Base-by-base conservation (phyloP, 441 rosid genomes). In the Francoa sonchifolia region DNA sequence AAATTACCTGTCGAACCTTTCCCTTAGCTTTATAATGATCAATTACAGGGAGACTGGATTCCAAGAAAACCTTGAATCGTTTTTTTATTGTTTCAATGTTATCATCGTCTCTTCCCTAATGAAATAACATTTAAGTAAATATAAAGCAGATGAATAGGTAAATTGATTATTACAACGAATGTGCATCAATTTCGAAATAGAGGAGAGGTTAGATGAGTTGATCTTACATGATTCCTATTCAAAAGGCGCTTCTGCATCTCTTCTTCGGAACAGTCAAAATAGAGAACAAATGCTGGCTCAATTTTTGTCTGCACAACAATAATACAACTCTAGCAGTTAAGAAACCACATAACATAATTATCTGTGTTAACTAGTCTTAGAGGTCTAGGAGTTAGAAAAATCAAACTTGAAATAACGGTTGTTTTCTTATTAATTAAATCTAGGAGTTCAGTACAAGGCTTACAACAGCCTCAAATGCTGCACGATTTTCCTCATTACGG, bases 71-170 rank as follows among this genome's bases (percentile, higher is more conserved):
- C 50, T 67, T 84, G 53, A 88, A 79, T 19, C 97, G 48, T 66
- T 81, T 88, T 75, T 81, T 78, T 30, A 88, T 69, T 4, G 94
- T 84, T 65, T 88, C 95, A 23, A 77, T 59, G 64, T 84, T 83
- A 65, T 88, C 95, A 58, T 88, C 97, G 49, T 66, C 90, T 68
- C 97, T 74, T 55, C 95, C 95, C 97, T 88, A 53, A 50, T 65
- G 45, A 14, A 33, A 4, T 1, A 3, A 32, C 11, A 32, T 32
- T 12, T 9, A 33, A 6, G 10, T 13, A 14, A 0, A 6, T 1
- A 13, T 5, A 33, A 33, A 33, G 3, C 3, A 14, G 7, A 14
- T 33, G n/a, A n/a, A n/a, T 14, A 33, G 14, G 10, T 8, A 33
- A 0, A 33, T 6, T 0, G 16, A 33, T 3, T 19, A n/a, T 14